These are phyloP conservation scores for Limnomonas spitsbergensis DNA, from an alignment of 139 green algal genomes.

Conservation along the genomic window DNA sequence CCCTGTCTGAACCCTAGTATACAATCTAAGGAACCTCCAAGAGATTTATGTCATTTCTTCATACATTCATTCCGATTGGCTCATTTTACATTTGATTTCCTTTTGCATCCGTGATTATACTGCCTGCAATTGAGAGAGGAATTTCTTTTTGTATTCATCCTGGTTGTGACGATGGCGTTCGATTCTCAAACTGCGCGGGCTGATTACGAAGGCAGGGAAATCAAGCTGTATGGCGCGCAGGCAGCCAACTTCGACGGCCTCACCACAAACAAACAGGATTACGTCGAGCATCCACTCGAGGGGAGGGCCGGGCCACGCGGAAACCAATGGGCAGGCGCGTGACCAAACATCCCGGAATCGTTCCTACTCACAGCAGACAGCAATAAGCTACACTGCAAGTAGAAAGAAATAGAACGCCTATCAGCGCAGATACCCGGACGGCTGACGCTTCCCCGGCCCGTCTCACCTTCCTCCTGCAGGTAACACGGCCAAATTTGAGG, in stretches of 20 bases:
- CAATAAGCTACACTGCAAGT: not conserved
- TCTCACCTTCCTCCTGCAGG: not conserved
- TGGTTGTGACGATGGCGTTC: not conserved
- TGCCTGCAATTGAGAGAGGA: no score
- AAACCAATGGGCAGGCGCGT: not conserved
- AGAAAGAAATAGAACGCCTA: not conserved
- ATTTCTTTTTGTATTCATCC: no score
- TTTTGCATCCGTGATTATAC: no score
- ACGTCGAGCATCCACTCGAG: slow-evolving; percentile 3
- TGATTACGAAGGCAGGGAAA: slow-evolving; percentile 6
- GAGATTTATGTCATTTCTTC: no score
- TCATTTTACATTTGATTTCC: no score
- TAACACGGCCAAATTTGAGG: slow-evolving; percentile 10
- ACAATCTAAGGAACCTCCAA: no score
- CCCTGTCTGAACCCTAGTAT: no score
- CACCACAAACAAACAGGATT: slow-evolving; percentile 18
- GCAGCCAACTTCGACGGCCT: not conserved
- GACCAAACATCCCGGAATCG: not conserved
- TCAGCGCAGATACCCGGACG: no score
- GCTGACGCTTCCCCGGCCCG: not conserved
- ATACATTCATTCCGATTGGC: no score
- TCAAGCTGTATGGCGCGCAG: slow-evolving; percentile 7
- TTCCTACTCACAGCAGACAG: not conserved
- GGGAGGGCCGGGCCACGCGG: not conserved
- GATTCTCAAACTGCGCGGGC: not conserved